A percentile compares a stretch with the other conserved stretches of the same genome.
Evolutionary conservation across 1,284 basidiomycete genomes (phyloP).

Genomic region (Lignosus rhinocerotis): DNA sequence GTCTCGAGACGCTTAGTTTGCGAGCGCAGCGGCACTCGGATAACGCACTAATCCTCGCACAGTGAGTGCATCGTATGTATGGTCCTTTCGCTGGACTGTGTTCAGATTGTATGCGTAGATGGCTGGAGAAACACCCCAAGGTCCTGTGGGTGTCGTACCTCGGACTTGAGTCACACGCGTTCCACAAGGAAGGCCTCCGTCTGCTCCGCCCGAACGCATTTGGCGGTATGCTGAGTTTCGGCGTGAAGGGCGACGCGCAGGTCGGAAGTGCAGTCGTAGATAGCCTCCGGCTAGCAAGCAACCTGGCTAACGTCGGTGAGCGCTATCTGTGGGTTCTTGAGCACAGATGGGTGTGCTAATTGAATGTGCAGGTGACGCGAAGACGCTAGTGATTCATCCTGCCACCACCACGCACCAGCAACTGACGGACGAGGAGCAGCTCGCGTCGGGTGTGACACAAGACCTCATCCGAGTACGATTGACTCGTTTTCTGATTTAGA

Average conservation of each 20-base stretch:
- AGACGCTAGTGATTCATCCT: constrained; percentile 84
- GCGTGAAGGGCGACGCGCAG: constrained; percentile 60
- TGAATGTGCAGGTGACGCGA: constrained; percentile 53
- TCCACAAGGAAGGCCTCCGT: constrained; percentile 61
- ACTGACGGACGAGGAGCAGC: constrained; percentile 68
- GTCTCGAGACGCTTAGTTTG: constrained; percentile 84
- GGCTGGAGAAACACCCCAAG: constrained; percentile 69
- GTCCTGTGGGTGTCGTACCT: constrained; percentile 86
- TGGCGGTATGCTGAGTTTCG: constrained; percentile 84
- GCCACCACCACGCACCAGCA: constrained; percentile 85
- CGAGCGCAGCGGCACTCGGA: constrained; percentile 76
- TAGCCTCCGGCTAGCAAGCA: constrained; percentile 70
- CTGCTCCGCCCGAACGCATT: constrained; percentile 60
- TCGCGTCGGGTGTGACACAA: constrained; percentile 72
- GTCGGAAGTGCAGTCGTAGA: constrained; percentile 74
- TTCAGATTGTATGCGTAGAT: constrained; percentile 40
- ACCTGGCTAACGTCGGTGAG: constrained; percentile 75
- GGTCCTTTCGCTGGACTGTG: neutral
- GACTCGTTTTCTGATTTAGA: neutral
- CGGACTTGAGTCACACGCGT: constrained; percentile 68
- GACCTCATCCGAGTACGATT: constrained; percentile 75
- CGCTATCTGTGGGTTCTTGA: neutral
- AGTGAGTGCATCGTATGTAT: constrained; percentile 36
- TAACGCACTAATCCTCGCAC: constrained; percentile 75
- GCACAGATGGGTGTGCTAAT: neutral